Conservation (phyloP, 805 yeast genomes). For the Jamesozyma jinghongensis region DNA sequence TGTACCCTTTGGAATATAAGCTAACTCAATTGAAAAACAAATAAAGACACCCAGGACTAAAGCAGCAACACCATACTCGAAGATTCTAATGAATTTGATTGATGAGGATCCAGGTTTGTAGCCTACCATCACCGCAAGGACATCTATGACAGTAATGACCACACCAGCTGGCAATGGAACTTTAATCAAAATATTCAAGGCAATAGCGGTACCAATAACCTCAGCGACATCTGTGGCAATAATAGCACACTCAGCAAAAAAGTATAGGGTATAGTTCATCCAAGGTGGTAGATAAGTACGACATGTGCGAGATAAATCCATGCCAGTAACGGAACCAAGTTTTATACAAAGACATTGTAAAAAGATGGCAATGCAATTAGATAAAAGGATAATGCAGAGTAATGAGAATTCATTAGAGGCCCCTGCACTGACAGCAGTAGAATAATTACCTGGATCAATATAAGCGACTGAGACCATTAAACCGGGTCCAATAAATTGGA, state of each 20-base stretch:
- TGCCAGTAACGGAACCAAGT: conserved; percentile 81
- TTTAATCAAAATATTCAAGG: conserved; percentile 63
- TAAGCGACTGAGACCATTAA: conserved; percentile 82
- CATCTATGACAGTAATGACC: conserved; percentile 69
- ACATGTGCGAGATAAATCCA: conserved; percentile 81
- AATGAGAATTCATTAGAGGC: conserved; percentile 68
- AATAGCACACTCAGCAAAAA: conserved; percentile 81
- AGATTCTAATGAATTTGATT: conserved; percentile 58
- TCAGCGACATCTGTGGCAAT: conserved; percentile 92
- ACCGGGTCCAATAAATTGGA: conserved; percentile 78
- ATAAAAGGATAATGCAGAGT: conserved; percentile 59
- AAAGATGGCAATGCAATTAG: conserved; percentile 78
- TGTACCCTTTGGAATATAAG: conserved; percentile 38
- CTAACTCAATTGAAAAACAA: conserved; percentile 70
- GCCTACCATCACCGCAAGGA: conserved; percentile 67
- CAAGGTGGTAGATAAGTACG: conserved; percentile 57
- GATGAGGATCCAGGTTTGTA: conserved; percentile 72
- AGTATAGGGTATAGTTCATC: conserved; percentile 54
- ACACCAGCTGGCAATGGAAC: conserved; percentile 77
- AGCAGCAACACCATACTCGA: conserved; percentile 64
- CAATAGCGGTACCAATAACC: conserved; percentile 87
- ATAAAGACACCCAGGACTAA: conserved; percentile 66
- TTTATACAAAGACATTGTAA: conserved; percentile 78
- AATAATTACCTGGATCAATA: conserved; percentile 90
- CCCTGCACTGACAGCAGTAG: conserved; percentile 85